Evolutionary conservation across 2,329 filamentous ascomycete species (phyloP), one percentile per base, ranked within the genome.

Genomic region (Mycocentrospora acerina): DNA sequence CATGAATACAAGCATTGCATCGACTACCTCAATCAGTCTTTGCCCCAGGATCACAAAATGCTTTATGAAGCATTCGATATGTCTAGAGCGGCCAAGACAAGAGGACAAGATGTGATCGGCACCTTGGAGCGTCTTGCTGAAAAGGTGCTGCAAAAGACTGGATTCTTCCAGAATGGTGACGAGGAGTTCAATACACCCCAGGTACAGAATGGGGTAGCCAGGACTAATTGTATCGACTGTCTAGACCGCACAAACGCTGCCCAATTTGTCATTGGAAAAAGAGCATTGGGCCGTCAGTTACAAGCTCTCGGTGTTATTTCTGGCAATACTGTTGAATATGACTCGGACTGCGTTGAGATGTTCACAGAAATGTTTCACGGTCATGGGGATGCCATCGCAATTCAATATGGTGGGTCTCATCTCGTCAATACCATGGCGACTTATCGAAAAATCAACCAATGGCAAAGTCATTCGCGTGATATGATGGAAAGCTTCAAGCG

Each of bases 401-500:
- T 97, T 37, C 93, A 98, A 64, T 98, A 98, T 56, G 93, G 93
- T 40, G 93, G 93, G 8, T 97, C 90, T 2, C 93, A 98, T 67
- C 79, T 98, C 1, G 93, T 98, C 56, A 98, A 98, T 64, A 98
- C 93, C 0, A 97, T 98, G 90, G 90, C 95, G 51, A 98, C 93
- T 4, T 98, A 98, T 66, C 86, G 93, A 40, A 97, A 97, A 70
- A 95, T 96, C 65, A 97, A 97, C 53, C 91, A 97, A 65, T 98
- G 93, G 93, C 95, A 90, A 16, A 95, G 89, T 56, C 90, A 95
- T 66, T 96, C 91, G 2, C 81, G 93, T 52, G 93, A 98, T 66
- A 97, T 98, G 91, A 90, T 98, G 15, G 93, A 98, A 70, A 95
- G 89, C 65, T 96, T 98, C 74, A 98, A 97, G 67, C 82, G 93